Percentiles rank a stretch among this genome's conserved stretches.
Evolutionary conservation across 2,329 filamentous ascomycete genomes (phyloP).

Genomic region (Whalleya microplaca): DNA sequence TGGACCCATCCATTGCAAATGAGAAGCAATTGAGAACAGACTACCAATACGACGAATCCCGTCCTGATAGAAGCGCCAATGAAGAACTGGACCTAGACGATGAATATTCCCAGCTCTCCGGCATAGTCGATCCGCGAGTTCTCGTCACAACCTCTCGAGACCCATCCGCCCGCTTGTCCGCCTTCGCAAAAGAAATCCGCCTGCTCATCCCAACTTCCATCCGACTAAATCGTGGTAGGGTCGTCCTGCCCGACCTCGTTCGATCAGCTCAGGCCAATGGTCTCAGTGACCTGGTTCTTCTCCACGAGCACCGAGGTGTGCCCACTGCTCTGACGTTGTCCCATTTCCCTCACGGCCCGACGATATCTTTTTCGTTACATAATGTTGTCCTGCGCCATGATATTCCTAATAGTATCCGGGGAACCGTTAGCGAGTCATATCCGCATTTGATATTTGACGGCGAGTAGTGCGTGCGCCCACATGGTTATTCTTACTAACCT

Average conservation of each 20-base stretch:
- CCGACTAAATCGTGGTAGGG: conserved; percentile 87
- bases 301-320: conserved; percentile 91
- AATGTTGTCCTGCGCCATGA: conserved; percentile 93
- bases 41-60: conserved; percentile 91
- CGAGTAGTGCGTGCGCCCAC: conserved; percentile 2
- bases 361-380: conserved; percentile 83
- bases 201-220: conserved; percentile 81
- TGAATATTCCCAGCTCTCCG: conserved; percentile 90
- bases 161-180: conserved; percentile 80
- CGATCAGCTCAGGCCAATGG: conserved; percentile 78
- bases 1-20: conserved; percentile 81
- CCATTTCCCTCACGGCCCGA: conserved; percentile 81
- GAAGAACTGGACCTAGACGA: conserved; percentile 80
- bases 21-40: conserved; percentile 84
- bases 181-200: conserved; percentile 91
- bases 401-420: conserved; percentile 83
- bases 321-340: conserved; percentile 83
- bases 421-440: conserved; percentile 89
- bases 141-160: conserved; percentile 90
- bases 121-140: conserved; percentile 85
- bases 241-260: conserved; percentile 85
- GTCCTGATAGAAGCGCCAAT: conserved; percentile 66
- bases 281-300: conserved; percentile 80
- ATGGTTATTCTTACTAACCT: conserved; percentile 5
- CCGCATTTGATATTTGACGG: conserved; percentile 94